phyloP scores from a whole-genome alignment of 805 yeast species.

The Debaryomyces castellii region DNA sequence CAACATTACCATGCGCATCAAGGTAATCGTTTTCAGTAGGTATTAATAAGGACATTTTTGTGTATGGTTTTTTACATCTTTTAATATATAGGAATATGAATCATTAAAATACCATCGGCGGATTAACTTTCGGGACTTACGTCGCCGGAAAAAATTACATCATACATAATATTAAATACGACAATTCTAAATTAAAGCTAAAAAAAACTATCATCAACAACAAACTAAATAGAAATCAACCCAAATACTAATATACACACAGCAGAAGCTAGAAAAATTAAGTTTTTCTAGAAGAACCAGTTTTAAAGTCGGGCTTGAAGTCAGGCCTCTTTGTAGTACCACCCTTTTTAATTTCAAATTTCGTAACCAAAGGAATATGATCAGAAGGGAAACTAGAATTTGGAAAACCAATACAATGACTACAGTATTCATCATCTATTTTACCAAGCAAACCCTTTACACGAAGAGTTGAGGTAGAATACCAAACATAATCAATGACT shows the following conservation, averaged over 20 bases:
- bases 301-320: constrained; percentile 45
- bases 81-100: neutral
- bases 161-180: neutral
- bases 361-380: constrained; percentile 83
- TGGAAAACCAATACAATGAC: constrained; percentile 86
- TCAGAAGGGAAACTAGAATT: constrained; percentile 92
- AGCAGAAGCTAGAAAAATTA: constrained; percentile 9
- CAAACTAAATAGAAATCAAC: neutral
- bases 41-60: constrained; percentile 24
- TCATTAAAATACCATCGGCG: neutral
- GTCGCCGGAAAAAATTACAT: neutral
- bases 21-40: constrained; percentile 29
- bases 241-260: constrained; percentile 8
- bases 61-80: neutral
- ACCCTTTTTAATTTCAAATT: constrained; percentile 66
- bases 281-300: constrained; percentile 42
- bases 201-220: neutral
- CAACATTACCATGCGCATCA: constrained; percentile 25
- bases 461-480: constrained; percentile 73
- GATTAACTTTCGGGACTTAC: neutral
- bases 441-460: constrained; percentile 86
- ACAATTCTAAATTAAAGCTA: neutral
- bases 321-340: constrained; percentile 32
- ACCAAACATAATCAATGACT: constrained; percentile 95
- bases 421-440: constrained; percentile 74